Evolutionary conservation across 2,329 filamentous ascomycete species (phyloP).

Genomic region (Pestalotiopsis sp.): DNA sequence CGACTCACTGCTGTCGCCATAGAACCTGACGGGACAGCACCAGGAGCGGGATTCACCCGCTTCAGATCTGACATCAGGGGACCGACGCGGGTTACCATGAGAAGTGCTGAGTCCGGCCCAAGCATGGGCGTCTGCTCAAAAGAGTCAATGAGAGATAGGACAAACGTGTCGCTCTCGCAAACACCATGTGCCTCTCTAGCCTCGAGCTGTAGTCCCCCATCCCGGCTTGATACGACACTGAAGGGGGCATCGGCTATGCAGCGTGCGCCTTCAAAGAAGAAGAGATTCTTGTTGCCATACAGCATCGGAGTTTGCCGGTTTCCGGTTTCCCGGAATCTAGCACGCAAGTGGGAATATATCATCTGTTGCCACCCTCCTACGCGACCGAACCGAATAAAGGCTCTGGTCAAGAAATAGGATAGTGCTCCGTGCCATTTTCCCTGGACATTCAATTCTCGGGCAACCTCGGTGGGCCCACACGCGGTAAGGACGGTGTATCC

Average conservation of each 20-base stretch:
- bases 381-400: not conserved
- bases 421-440: not conserved
- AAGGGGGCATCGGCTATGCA: not conserved
- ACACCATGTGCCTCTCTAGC: not conserved
- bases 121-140: not conserved
- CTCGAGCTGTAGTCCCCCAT: not conserved
- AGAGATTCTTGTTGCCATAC: not conserved
- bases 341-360: not conserved
- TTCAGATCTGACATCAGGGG: not conserved
- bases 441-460: not conserved
- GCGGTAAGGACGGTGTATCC: conserved; percentile 8
- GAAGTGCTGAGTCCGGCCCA: not conserved
- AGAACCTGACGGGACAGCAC: not conserved
- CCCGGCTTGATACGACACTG: not conserved
- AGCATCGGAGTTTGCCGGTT: conserved; percentile 5
- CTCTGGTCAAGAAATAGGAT: not conserved
- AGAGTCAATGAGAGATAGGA: not conserved
- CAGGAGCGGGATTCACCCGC: not conserved
- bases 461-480: not conserved
- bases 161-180: not conserved
- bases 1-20: not conserved
- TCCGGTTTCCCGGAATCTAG: not conserved
- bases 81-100: not conserved
- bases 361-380: not conserved
- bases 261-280: not conserved